Percentiles rank a stretch among this genome's conserved stretches.
phyloP scores from a whole-genome alignment of 345 rosid species.

The Adansonia digitata region DNA sequence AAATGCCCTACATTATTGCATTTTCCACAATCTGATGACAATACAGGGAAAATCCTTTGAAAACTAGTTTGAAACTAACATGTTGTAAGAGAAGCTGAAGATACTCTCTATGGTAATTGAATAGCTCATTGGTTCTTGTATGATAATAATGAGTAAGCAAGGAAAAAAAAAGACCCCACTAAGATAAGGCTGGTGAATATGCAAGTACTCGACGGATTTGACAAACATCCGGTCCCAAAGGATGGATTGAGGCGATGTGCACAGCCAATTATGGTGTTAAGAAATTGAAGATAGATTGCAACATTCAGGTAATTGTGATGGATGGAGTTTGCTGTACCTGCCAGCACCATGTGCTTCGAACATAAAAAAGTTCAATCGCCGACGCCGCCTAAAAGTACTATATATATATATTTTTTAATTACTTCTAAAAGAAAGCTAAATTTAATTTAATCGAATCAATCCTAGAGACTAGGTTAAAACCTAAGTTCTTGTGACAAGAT shows the following conservation, averaged over 20 bases:
- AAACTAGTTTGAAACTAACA: neutral
- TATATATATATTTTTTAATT: too few species aligned
- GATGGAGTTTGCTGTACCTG: neutral
- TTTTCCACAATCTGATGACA: too few species aligned
- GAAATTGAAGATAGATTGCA: neutral
- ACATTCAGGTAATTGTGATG: neutral
- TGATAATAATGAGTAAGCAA: neutral
- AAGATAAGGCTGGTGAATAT: slow-evolving; percentile 13
- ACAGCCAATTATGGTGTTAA: neutral
- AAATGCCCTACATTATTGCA: too few species aligned
- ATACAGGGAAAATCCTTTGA: neutral
- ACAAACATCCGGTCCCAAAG: neutral
- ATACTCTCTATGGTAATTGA: too few species aligned
- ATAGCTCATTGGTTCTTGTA: neutral
- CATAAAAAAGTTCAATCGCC: too few species aligned
- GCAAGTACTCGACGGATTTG: neutral
- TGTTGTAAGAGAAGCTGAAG: neutral
- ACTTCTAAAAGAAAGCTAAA: too few species aligned
- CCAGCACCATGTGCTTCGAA: slow-evolving; percentile 13
- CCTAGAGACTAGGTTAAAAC: neutral
- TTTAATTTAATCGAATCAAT: neutral
- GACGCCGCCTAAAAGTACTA: too few species aligned
- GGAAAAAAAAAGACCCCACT: neutral
- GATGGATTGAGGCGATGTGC: neutral
- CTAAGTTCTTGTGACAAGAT: slow-evolving; percentile 2